Percentiles rank a stretch among this genome's conserved stretches.
phyloP scores from a whole-genome alignment of 2,329 filamentous ascomycete genomes.

The Aspergillus bombycis region DNA sequence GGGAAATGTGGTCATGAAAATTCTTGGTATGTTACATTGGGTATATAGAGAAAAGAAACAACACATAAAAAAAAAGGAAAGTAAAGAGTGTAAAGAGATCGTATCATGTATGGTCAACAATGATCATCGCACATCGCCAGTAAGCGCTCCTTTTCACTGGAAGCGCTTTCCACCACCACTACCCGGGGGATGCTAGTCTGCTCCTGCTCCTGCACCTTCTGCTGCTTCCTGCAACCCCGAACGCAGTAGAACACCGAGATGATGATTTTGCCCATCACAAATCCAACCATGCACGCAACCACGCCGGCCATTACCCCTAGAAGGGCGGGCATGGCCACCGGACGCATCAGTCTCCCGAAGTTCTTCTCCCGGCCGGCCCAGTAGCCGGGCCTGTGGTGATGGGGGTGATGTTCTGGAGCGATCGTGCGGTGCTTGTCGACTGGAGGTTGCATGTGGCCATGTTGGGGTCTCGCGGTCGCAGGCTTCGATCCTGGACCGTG shows the following conservation, averaged over 20 bases:
- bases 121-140: constrained; percentile 6
- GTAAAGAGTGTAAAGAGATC: neutral
- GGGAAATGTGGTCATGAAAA: neutral
- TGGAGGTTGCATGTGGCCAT: neutral
- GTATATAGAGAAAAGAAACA: constrained; percentile 6
- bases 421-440: constrained; percentile 1
- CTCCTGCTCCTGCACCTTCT: neutral
- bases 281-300: constrained; percentile 42
- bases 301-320: constrained; percentile 42
- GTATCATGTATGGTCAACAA: neutral
- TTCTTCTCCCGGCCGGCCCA: constrained; percentile 24
- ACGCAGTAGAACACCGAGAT: constrained; percentile 17
- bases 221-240: constrained; percentile 11
- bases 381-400: constrained; percentile 24
- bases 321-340: constrained; percentile 44
- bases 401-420: constrained; percentile 11
- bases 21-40: constrained; percentile 12
- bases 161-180: constrained; percentile 13
- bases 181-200: neutral
- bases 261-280: constrained; percentile 34
- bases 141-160: constrained; percentile 23
- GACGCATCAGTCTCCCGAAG: constrained; percentile 35
- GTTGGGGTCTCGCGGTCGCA: neutral
- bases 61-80: constrained; percentile 8
- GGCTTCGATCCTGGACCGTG: neutral